Conservation (phyloP, 2,329 filamentous ascomycete species). For the Cladosporium sphaerospermum region DNA sequence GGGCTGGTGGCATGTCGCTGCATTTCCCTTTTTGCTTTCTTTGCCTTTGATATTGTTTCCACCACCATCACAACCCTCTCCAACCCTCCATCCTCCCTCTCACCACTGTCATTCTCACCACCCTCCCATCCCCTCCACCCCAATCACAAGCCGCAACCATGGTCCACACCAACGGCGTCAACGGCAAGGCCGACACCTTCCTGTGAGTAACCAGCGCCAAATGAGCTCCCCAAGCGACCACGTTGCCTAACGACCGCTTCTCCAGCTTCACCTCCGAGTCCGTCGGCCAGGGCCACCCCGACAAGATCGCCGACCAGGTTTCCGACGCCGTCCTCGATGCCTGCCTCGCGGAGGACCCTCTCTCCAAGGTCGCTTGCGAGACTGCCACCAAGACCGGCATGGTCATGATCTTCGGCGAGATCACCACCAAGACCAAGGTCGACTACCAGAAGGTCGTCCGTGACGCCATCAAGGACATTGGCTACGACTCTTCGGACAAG, state of each 20-base stretch:
- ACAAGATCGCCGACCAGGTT: conserved; percentile 67
- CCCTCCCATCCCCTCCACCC: conserved; percentile 9
- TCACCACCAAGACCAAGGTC: conserved; percentile 89
- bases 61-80: not conserved
- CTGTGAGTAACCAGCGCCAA: conserved; percentile 11
- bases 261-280: conserved; percentile 21
- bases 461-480: conserved; percentile 92
- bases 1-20: conserved; percentile 4
- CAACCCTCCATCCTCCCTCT: not conserved
- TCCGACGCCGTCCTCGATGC: conserved; percentile 98
- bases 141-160: conserved; percentile 12
- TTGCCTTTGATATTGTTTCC: not conserved
- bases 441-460: conserved; percentile 99
- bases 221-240: not conserved
- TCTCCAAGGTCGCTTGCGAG: conserved; percentile 98
- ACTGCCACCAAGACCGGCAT: conserved; percentile 99
- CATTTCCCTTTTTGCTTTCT: not conserved
- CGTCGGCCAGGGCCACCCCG: conserved; percentile 37
- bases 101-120: not conserved
- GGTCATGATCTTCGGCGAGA: conserved; percentile 99
- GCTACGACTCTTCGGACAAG: conserved; percentile 94
- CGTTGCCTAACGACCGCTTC: conserved; percentile 1
- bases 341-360: conserved; percentile 86
- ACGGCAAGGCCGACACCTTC: conserved; percentile 20
- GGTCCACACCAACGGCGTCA: conserved; percentile 19